These are phyloP conservation scores for Gymnopilus dilepis DNA, from an alignment of 768 basidiomycete genomes.

Conservation along the genomic window DNA sequence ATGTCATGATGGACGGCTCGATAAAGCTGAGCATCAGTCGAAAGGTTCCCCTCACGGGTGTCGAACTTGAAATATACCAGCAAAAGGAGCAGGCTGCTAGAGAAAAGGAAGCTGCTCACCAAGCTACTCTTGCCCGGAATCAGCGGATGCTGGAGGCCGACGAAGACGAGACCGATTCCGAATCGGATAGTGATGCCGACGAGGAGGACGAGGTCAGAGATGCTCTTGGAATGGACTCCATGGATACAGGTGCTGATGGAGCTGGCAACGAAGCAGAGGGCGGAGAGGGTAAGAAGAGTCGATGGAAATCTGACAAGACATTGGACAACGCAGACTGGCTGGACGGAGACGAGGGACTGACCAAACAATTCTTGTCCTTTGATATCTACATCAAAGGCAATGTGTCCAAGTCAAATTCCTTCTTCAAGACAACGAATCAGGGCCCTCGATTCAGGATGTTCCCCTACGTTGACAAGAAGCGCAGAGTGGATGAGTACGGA, in stretches of 20 bases:
- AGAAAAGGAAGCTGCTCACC: conserved; percentile 86
- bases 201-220: conserved; percentile 69
- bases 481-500: conserved; percentile 93
- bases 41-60: conserved; percentile 88
- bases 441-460: conserved; percentile 94
- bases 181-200: conserved; percentile 71
- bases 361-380: conserved; percentile 81
- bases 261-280: conserved; percentile 20
- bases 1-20: conserved; percentile 78
- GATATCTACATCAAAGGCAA: conserved; percentile 99
- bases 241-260: conserved; percentile 46
- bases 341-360: conserved; percentile 77
- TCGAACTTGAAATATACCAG: conserved; percentile 82
- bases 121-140: conserved; percentile 81
- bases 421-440: conserved; percentile 83
- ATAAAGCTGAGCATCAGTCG: conserved; percentile 78
- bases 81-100: conserved; percentile 75
- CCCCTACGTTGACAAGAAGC: conserved; percentile 91
- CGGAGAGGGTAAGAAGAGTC: conserved; percentile 29
- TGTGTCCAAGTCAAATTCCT: conserved; percentile 82
- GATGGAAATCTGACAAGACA: conserved; percentile 52
- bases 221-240: conserved; percentile 54
- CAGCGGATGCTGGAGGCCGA: conserved; percentile 94
- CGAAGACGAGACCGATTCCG: conserved; percentile 83
- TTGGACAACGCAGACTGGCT: conserved; percentile 70